Percentiles rank a stretch among this genome's conserved stretches.
These are phyloP conservation scores for Pichia norvegensis DNA, from an alignment of 1,139 yeast genomes.

Conservation along the genomic window DNA sequence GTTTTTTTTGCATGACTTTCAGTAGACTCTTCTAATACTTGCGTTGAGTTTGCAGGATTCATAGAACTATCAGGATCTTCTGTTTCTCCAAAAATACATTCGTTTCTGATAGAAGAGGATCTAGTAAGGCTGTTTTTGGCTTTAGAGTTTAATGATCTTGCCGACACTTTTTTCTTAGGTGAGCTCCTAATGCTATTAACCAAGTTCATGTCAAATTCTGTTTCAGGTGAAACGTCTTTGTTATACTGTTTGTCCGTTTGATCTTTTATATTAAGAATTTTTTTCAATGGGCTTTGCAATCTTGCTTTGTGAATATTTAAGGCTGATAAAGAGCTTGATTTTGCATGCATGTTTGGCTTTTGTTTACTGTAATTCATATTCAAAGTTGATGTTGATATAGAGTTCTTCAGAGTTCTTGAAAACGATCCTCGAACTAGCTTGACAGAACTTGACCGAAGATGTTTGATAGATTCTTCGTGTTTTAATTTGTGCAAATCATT, in stretches of 20 bases:
- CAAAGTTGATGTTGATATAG: slow-evolving; percentile 8
- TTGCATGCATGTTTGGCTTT: slow-evolving; percentile 1
- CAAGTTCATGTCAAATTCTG: slow-evolving; percentile 4
- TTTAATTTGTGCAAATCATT: slow-evolving; percentile 7
- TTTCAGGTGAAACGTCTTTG: neutral
- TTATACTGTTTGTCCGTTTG: neutral
- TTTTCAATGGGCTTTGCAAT: slow-evolving; percentile 17
- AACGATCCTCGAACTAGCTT: slow-evolving; percentile 1
- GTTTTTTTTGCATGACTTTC: neutral
- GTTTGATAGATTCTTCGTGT: slow-evolving; percentile 10
- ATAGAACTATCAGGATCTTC: neutral
- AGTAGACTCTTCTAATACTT: neutral
- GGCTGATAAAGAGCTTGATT: slow-evolving; percentile 7
- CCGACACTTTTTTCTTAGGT: slow-evolving; percentile 10
- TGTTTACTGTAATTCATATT: neutral
- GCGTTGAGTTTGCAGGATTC: neutral
- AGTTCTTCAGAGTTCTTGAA: slow-evolving; percentile 2
- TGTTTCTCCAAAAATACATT: neutral
- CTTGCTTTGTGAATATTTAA: neutral
- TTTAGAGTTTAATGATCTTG: slow-evolving; percentile 6
- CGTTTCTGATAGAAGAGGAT: neutral
- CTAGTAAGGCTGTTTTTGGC: neutral
- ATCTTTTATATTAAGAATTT: slow-evolving; percentile 11
- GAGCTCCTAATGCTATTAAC: slow-evolving; percentile 15
- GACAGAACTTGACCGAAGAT: slow-evolving; percentile 3